Evolutionary conservation across 2,329 filamentous ascomycete genomes (phyloP).

Genomic region (Penicillium olsonii): DNA sequence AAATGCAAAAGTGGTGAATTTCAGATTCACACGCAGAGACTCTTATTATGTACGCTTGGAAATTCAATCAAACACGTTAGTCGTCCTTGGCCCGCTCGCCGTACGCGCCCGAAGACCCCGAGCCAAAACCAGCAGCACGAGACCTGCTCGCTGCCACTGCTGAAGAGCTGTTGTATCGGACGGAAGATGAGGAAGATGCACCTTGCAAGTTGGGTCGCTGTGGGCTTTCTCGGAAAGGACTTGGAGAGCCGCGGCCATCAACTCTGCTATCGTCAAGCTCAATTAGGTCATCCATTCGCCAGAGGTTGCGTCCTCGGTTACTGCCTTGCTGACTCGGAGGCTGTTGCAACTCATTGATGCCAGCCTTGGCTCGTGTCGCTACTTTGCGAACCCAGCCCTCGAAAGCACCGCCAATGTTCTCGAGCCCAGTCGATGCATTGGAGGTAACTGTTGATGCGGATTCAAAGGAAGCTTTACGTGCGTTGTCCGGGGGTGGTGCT

Average conservation of each 20-base stretch:
- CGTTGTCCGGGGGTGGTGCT: constrained; percentile 59
- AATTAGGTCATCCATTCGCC: constrained; percentile 45
- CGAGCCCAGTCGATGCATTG: constrained; percentile 55
- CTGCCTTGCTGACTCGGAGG: constrained; percentile 21
- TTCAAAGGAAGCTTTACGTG: constrained; percentile 38
- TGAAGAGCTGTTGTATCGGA: constrained; percentile 27
- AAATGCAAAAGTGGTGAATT: constrained; percentile 16
- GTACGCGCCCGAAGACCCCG: constrained; percentile 12
- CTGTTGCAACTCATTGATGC: constrained; percentile 43
- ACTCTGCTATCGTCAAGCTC: constrained; percentile 42
- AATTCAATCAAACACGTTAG: constrained; percentile 23
- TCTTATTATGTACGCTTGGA: constrained; percentile 28
- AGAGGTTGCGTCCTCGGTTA: constrained; percentile 27
- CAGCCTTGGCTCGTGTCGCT: constrained; percentile 52
- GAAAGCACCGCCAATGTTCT: constrained; percentile 82
- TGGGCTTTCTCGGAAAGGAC: constrained; percentile 12
- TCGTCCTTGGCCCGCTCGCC: constrained; percentile 33
- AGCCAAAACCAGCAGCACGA: constrained; percentile 28
- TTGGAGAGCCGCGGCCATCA: constrained; percentile 29
- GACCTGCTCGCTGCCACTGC: constrained; percentile 36
- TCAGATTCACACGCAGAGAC: constrained; percentile 12
- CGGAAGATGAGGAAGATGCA: constrained; percentile 27
- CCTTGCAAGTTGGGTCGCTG: constrained; percentile 21
- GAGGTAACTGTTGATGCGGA: constrained; percentile 35
- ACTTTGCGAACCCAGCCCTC: constrained; percentile 90